phyloP scores from a whole-genome alignment of 805 yeast genomes.

The Candida dajiaensis region DNA sequence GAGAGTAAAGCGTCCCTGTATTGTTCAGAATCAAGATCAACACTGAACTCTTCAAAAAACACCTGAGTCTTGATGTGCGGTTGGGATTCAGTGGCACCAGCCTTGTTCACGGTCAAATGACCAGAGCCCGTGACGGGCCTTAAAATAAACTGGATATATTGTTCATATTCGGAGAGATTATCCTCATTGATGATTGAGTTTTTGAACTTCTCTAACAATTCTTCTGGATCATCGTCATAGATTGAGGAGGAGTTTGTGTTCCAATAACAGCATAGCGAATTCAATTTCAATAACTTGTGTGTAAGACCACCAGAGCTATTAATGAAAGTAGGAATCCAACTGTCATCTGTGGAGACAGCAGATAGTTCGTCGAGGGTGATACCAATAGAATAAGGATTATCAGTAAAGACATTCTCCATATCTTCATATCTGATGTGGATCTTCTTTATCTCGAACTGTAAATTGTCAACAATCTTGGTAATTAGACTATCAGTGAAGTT shows the following conservation, averaged over 20 bases:
- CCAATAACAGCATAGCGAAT: constrained; percentile 77
- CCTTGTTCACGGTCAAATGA: constrained; percentile 71
- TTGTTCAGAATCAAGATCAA: constrained; percentile 78
- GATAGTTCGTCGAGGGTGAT: constrained; percentile 78
- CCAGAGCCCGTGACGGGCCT: constrained; percentile 91
- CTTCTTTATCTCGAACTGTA: constrained; percentile 85
- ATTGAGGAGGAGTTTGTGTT: constrained; percentile 58
- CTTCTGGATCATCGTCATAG: constrained; percentile 40
- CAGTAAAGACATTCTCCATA: constrained; percentile 56
- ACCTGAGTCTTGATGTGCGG: constrained; percentile 74
- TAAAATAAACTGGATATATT: constrained; percentile 48
- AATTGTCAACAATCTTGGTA: constrained; percentile 86
- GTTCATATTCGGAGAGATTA: constrained; percentile 26
- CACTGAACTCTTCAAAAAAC: constrained; percentile 83
- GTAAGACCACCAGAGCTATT: constrained; percentile 62
- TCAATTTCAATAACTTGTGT: constrained; percentile 69
- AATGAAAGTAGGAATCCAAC: constrained; percentile 83
- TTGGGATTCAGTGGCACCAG: constrained; percentile 57
- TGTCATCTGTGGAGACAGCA: constrained; percentile 81
- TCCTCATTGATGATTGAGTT: constrained; percentile 33
- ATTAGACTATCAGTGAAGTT: constrained; percentile 81
- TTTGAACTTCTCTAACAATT: constrained; percentile 43
- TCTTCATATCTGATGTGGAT: constrained; percentile 94
- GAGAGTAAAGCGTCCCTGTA: constrained; percentile 78
- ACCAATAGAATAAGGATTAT: constrained; percentile 76